phyloP scores from a whole-genome alignment of 805 yeast species.

The Candida nitratophila region DNA sequence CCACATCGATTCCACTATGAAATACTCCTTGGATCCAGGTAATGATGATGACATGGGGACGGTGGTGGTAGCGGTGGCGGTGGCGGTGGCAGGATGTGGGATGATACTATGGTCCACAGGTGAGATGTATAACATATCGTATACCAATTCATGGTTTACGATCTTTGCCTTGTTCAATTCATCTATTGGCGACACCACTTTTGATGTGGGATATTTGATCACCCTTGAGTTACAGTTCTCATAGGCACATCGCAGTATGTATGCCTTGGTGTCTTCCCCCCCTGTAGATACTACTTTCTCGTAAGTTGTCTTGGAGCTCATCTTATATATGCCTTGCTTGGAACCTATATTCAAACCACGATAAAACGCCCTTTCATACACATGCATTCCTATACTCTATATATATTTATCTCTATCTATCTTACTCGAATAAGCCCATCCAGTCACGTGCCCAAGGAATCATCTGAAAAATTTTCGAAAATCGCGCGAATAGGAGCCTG shows the following conservation, averaged over 20 bases:
- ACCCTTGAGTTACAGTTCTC: background rate
- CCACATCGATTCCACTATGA: constrained; percentile 39
- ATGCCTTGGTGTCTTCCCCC: background rate
- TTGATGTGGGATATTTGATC: background rate
- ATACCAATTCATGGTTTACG: background rate
- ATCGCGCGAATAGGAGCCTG: too few relatives aligned
- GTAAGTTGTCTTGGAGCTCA: background rate
- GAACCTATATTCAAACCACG: too few relatives aligned
- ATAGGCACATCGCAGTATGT: background rate
- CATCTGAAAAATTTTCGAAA: too few relatives aligned
- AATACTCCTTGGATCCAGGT: background rate
- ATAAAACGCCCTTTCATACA: too few relatives aligned
- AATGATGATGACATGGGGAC: too few relatives aligned
- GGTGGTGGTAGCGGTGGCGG: too few relatives aligned
- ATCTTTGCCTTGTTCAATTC: background rate
- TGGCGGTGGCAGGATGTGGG: too few relatives aligned
- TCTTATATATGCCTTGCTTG: too few relatives aligned
- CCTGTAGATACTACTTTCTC: background rate
- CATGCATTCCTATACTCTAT: too few relatives aligned
- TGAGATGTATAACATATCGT: background rate
- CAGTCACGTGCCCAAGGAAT: too few relatives aligned
- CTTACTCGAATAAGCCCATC: too few relatives aligned
- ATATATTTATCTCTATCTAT: too few relatives aligned
- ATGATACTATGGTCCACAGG: background rate
- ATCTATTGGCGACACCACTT: background rate